Percentiles rank a stretch among this genome's conserved stretches.
These are phyloP conservation scores for Simmondsia chinensis DNA, from an alignment of 148 eudicot species.

Conservation along the genomic window DNA sequence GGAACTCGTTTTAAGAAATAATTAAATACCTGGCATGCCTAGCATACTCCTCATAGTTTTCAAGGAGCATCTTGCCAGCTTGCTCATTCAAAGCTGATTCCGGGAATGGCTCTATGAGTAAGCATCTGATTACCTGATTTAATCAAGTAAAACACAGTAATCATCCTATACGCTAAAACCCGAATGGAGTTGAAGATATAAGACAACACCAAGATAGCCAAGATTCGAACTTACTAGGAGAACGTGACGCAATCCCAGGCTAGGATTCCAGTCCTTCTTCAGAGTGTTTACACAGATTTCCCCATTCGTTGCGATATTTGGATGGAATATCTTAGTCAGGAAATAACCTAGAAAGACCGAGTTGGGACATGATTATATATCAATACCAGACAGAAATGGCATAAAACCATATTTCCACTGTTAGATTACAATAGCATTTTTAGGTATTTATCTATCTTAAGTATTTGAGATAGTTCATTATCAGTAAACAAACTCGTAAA, in stretches of 20 bases:
- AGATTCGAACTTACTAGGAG: constrained; percentile 38
- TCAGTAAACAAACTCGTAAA: too few species aligned
- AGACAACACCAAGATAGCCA: too few species aligned
- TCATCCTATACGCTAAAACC: too few species aligned
- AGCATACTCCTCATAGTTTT: constrained; percentile 91
- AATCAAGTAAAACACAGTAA: neutral
- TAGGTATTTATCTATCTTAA: too few species aligned
- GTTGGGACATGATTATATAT: neutral
- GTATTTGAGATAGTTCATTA: too few species aligned
- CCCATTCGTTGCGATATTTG: constrained; percentile 76
- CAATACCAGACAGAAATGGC: neutral
- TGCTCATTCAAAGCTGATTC: constrained; percentile 97
- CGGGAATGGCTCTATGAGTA: constrained; percentile 92
- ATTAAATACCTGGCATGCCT: constrained; percentile 61
- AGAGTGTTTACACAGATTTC: constrained; percentile 92
- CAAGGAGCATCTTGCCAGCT: constrained; percentile 96
- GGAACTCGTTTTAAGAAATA: too few species aligned
- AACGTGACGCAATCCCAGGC: constrained; percentile 86
- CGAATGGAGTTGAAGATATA: too few species aligned
- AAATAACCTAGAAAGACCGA: constrained; percentile 54
- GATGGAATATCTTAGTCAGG: constrained; percentile 92
- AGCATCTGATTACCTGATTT: constrained; percentile 79
- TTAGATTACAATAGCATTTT: too few species aligned
- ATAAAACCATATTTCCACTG: neutral
- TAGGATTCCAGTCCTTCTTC: constrained; percentile 95